Percentiles rank a stretch among this genome's conserved stretches.
Conservation (phyloP, 164 flowering plant genomes). For the Umbilicus rupestris region DNA sequence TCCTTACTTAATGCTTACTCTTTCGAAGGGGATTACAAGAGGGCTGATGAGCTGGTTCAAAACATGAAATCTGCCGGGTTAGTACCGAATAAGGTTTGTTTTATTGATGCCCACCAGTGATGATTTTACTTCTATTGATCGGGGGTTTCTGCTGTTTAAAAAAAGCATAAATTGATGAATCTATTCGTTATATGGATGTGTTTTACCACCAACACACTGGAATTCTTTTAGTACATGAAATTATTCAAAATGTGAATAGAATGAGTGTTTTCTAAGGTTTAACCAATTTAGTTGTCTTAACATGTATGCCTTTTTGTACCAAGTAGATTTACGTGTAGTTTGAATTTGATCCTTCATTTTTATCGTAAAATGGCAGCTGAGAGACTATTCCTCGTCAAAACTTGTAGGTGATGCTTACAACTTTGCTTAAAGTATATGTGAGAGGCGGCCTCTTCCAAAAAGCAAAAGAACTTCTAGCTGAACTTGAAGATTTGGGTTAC, state of each 20-base stretch:
- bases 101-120: conserved; percentile 9
- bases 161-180: background rate
- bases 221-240: too few relatives aligned
- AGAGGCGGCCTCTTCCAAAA: conserved; percentile 77
- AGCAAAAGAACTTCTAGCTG: conserved; percentile 48
- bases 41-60: conserved; percentile 63
- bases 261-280: too few relatives aligned
- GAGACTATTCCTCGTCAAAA: background rate
- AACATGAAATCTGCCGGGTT: conserved; percentile 79
- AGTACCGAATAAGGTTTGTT: conserved; percentile 86
- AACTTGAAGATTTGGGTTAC: conserved; percentile 63
- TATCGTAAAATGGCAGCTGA: background rate
- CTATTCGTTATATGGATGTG: background rate
- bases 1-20: conserved; percentile 89
- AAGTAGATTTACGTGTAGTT: background rate
- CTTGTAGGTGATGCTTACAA: conserved; percentile 76
- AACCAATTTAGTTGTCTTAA: too few relatives aligned
- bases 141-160: background rate
- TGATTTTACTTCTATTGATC: background rate
- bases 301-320: too few relatives aligned
- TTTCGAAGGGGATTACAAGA: conserved; percentile 43
- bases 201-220: background rate
- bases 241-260: too few relatives aligned
- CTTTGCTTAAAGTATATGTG: conserved; percentile 81
- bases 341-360: background rate